Evolutionary conservation across 192 early-diverging fungal genomes (phyloP), one percentile per base, ranked within the genome.

Genomic region (Dissophora globulifera): DNA sequence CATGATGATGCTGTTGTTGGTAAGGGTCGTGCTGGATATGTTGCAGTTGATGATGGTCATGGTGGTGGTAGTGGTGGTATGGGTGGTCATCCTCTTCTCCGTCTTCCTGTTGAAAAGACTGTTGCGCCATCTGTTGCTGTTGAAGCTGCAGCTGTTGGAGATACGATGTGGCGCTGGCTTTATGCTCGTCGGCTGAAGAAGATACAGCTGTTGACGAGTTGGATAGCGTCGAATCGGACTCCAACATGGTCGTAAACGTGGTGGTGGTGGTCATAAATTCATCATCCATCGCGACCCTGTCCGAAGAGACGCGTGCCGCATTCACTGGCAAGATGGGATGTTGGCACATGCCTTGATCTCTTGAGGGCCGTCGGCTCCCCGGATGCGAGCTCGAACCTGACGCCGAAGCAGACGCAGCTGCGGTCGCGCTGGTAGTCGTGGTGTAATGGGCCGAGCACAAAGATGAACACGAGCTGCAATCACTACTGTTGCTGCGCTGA

Each of bases 281-380:
- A 20, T 20, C 35, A 30, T 64, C 70, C 41, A 75, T 45, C 7
- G 27, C 57, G 27, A 76, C 62, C 5, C 32, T 31, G 38, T 67
- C 58, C 16, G 67, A 62, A 13, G 72, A 76, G 13, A 76, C 33
- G 7, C 72, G 42, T 4, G 72, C 72, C 5, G 72, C 72, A 7
- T 50, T 47, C 2, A 64, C 58, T 11, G 72, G 63, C 20, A 76
- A 33, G 15, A 76, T 41, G 19, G 72, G 29, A n/a, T n/a, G 41
- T 67, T 67, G 25, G 32, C 33, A 3, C 12, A 42, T n/a, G n/a
- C n/a, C n/a, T 26, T 33, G 48, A 26, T 42, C 25, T 38, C 26
- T 25, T 3, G 30, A 38, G 25, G 33, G 23, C 2, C 58, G 29
- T 33, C 45, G 40, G 11, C 26, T 27, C 6, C 27, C 49, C 15